Evolutionary conservation across 2,329 filamentous ascomycete species (phyloP), one percentile per base, ranked within the genome.

Genomic region (Fusarium siculi): DNA sequence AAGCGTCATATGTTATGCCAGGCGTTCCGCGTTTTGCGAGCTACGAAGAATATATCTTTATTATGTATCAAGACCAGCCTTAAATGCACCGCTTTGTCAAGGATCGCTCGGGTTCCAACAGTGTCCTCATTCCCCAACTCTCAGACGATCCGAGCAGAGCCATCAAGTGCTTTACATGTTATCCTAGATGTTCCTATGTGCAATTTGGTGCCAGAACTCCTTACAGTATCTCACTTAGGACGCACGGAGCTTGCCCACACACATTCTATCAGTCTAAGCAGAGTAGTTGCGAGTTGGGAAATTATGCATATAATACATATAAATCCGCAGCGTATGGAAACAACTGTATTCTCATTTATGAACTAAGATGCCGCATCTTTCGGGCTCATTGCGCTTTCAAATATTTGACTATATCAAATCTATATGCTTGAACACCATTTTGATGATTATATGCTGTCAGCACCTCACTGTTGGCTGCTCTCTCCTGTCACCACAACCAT

Each of bases 401-500:
- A 36, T 25, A 21, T 36, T 32, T 36, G 49, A 36, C 12, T 21
- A 15, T 25, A n/a, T 50, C 16, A 36, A 56, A 43, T 42, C 43
- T 47, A 66, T 66, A 21, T 59, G 28, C 43, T 52, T 42, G 32
- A 36, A 37, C 25, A 23, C 40, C 40, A 46, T 64, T 72, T 43
- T 43, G 11, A 39, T 43, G 37, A 23, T 44, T 9, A 25, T 34
- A 7, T 32, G 32, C 23, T 42, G 34, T 19, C 16, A 40, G 8
- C 30, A 40, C 44, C 50, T 54, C 25, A 73, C 40, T 71, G 66
- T 9, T 50, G 44, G 46, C 62, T 74, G 21, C 44, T 37, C 42
- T 71, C 70, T 49, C 52, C 66, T 9, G 56, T 25, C 8, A 44
- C 25, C 9, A 57, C 72, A 49, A 74, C 76, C 65, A 84, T 61